A percentile compares a stretch with the other conserved stretches of the same genome.
phyloP scores from a whole-genome alignment of 177 flowering plant genomes.

The Vitis hybrid region DNA sequence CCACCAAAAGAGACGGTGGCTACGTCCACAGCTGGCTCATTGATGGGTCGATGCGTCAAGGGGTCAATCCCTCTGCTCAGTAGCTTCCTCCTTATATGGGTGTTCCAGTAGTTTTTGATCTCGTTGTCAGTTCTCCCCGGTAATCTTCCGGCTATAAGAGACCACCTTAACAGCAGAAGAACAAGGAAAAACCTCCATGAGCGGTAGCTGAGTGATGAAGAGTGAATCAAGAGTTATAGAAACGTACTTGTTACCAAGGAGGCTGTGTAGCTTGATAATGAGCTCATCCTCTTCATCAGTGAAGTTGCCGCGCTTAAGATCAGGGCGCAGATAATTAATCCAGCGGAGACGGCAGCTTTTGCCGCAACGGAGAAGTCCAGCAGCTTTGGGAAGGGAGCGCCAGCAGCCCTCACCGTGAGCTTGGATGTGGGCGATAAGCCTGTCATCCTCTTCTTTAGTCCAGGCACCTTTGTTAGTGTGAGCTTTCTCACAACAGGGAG shows the following conservation, averaged over 20 bases:
- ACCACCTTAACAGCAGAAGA: conserved; percentile 19
- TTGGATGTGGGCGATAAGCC: conserved; percentile 38
- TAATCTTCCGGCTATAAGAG: conserved; percentile 24
- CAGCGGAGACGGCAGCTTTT: conserved; percentile 56
- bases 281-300: conserved; percentile 47
- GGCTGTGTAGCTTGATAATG: conserved; percentile 44
- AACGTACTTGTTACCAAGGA: conserved; percentile 50
- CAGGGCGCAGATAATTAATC: conserved; percentile 54
- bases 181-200: background rate
- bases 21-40: conserved; percentile 1
- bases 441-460: conserved; percentile 42
- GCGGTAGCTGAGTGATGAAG: no score
- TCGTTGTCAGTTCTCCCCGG: conserved; percentile 37
- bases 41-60: conserved; percentile 20
- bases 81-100: conserved; percentile 29
- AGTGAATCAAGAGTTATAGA: no score
- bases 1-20: background rate
- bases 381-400: conserved; percentile 49
- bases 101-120: conserved; percentile 35
- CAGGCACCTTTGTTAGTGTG: conserved; percentile 23
- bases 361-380: conserved; percentile 53
- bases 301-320: conserved; percentile 51
- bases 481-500: conserved; percentile 28
- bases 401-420: conserved; percentile 54
- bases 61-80: conserved; percentile 30